A percentile compares a stretch with the other conserved stretches of the same genome.
phyloP scores from a whole-genome alignment of 2,329 filamentous ascomycete genomes.

The Botrytis hyacinthi region DNA sequence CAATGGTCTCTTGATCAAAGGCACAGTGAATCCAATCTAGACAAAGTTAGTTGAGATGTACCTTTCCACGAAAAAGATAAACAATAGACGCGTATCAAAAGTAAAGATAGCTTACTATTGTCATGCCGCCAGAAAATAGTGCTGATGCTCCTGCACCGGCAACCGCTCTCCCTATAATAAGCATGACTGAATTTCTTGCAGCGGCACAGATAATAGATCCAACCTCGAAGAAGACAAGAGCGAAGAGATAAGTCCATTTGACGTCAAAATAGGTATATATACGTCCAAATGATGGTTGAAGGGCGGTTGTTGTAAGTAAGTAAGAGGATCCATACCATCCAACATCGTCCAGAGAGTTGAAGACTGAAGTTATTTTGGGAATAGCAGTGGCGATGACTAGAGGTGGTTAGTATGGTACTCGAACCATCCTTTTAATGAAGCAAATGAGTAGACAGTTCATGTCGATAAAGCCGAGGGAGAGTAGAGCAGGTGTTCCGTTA shows the following conservation, averaged over 20 bases:
- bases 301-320: constrained; percentile 41
- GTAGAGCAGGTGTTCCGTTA: not conserved
- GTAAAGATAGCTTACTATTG: constrained; percentile 11
- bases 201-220: constrained; percentile 40
- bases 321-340: constrained; percentile 43
- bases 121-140: constrained; percentile 38
- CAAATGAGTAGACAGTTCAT: not conserved
- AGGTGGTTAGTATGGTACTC: not conserved
- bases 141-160: constrained; percentile 39
- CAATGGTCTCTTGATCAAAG: constrained; percentile 34
- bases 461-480: too few relatives aligned
- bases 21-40: constrained; percentile 42
- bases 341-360: constrained; percentile 42
- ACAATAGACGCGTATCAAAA: not conserved
- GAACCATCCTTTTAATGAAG: not conserved
- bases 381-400: constrained; percentile 41
- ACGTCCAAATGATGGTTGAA: constrained; percentile 38
- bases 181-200: constrained; percentile 39
- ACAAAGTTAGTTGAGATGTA: constrained; percentile 32
- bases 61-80: not conserved
- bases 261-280: constrained; percentile 41
- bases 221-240: constrained; percentile 40
- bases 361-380: constrained; percentile 44
- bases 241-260: constrained; percentile 38
- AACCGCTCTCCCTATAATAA: constrained; percentile 41